Conservation (phyloP, 129 eudicot species). For the sunflower (Helianthus annuus) region DNA sequence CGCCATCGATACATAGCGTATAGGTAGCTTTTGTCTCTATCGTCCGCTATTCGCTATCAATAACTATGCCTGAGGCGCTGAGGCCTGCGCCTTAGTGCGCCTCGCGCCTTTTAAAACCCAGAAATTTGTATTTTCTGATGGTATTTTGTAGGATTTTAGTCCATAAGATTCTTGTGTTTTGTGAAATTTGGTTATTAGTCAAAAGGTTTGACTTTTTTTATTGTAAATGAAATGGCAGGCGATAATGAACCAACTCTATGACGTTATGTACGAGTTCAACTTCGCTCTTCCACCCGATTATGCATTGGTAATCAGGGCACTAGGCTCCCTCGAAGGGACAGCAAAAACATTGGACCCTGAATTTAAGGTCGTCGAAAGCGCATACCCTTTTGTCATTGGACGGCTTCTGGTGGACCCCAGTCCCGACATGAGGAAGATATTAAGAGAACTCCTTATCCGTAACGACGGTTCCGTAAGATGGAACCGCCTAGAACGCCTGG, state of each 20-base stretch:
- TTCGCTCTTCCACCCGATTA: constrained; percentile 98
- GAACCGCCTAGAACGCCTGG: constrained; percentile 95
- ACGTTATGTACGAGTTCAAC: constrained; percentile 93
- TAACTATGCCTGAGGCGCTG: too few species aligned
- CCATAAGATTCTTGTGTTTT: constrained; percentile 5
- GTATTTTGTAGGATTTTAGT: neutral
- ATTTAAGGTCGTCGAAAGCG: constrained; percentile 95
- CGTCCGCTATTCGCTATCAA: too few species aligned
- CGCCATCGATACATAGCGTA: too few species aligned
- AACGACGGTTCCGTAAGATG: constrained; percentile 95
- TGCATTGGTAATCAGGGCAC: constrained; percentile 90
- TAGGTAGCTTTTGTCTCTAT: too few species aligned
- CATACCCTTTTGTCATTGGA: constrained; percentile 93
- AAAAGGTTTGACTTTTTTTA: constrained; percentile 8
- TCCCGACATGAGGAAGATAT: constrained; percentile 94
- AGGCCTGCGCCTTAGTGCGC: too few species aligned
- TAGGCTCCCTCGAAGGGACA: constrained; percentile 98
- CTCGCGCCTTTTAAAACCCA: too few species aligned
- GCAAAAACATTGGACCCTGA: constrained; percentile 94
- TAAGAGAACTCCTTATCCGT: constrained; percentile 85
- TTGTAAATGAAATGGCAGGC: constrained; percentile 49
- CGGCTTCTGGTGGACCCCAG: constrained; percentile 88
- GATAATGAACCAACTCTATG: constrained; percentile 89
- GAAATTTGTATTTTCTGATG: neutral
- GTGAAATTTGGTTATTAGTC: neutral